Evolutionary conservation across 2,329 filamentous ascomycete species (phyloP), one percentile per base, ranked within the genome.

Genomic region (Fusarium sp.): DNA sequence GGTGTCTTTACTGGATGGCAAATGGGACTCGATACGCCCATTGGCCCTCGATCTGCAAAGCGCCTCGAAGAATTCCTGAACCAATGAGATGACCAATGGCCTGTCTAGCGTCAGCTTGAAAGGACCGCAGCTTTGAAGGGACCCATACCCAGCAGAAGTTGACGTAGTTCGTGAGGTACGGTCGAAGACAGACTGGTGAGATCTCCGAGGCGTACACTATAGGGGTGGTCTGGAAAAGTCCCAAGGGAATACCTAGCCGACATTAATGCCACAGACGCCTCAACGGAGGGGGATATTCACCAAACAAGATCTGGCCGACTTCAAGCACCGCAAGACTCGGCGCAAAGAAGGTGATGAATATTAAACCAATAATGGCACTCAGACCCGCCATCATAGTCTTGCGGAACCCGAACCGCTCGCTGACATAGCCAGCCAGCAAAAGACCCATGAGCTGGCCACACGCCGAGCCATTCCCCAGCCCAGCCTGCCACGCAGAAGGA

Each of bases 161-260:
- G 51, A 55, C 31, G 36, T 56, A 70, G 9, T 37, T 68, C 5
- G 59, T 66, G 39, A 71, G 58, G 47, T 71, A 68, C 1, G 59
- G 54, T 3, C 62, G 58, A 9, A 70, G 67, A 15, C 56, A 31
- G 12, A 63, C 48, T 13, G 67, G 67, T 30, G 53, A 53, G 40
- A 70, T 61, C 30, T 70, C 64, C 11, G 61, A 18, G 27, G 60
- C 64, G 43, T 70, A 70, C 4, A 65, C 74, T 16, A 44, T 23
- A 13, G 41, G n/a, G n/a, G 16, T 18, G 5, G 41, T 44, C 41
- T 44, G 41, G 41, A 44, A 44, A 7, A 44, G 10, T 18, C 41
- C 41, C n/a, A 18, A 6, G 9, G 23, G 41, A 41, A 41, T 41
- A 5, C 39, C 39, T 41, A 11, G 12, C 15, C 9, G n/a, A n/a